Base-by-base conservation (phyloP, 1,139 yeast species). In the Pichia sp. region DNA sequence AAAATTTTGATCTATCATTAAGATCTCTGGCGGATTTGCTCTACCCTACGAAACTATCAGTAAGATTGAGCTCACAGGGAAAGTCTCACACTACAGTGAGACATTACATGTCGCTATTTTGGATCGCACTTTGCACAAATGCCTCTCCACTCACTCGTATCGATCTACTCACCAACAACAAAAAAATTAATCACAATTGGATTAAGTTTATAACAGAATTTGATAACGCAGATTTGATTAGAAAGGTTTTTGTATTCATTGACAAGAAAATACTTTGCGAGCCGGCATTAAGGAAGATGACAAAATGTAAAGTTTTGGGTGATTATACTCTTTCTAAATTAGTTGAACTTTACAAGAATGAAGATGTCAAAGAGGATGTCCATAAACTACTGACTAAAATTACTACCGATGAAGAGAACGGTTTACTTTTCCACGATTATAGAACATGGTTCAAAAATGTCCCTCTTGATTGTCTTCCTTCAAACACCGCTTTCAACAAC, bases 251-350 rank as follows among this genome's bases (percentile, higher is more conserved):
- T 2, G 66, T 70, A 0, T 76, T 82, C 38, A 70, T 90, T 54
- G 79, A 75, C 15, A 64, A 72, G 1, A 72, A 74, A 36, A 76
- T 92, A 2, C 66, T 90, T 44, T 68, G 71, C 36, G 97, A 92
- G 62, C 66, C 75, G 1, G 74, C 80, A 15, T 86, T 84, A 64
- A 80, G 82, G 60, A 85, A 84, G 63, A 74, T 85, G 55, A 80
- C 90, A 1, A 92, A 90, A 67, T 80, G 90, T 61, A 82, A 82
- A 60, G 78, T 90, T 19, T 79, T 92, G 64, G 90, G 88, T 63
- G 98, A 92, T 64, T 81, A 87, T 75, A 81, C 86, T 34, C 68
- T 90, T 61, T 76, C 78, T 41, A 82, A 82, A 55, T 63, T 88
- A 41, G 80, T 81, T 42, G 76, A 78, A 4, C 67, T 87, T 1